Evolutionary conservation across 768 basidiomycete genomes (phyloP), one percentile per base, ranked within the genome.

Genomic region (Lactifluus piperatus): DNA sequence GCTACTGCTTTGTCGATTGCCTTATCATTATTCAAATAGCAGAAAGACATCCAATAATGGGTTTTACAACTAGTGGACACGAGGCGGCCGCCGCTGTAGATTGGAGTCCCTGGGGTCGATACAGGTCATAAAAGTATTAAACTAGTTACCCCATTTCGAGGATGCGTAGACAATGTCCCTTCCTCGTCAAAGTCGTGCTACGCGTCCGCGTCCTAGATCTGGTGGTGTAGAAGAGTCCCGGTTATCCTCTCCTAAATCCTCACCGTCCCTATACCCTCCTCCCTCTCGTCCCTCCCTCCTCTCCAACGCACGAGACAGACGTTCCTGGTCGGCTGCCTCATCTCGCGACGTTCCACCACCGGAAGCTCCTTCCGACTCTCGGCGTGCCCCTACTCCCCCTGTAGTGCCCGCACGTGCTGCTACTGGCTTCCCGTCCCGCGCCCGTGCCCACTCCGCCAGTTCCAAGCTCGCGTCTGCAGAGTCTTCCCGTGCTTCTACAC

Each of bases 311-410:
- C 60, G 41, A 27, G 50, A 57, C 16, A 53, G 65, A 52, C 48
- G 51, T 4, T 65, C 61, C 27, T 60, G 59, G 62, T 57, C 57
- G 24, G 57, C 67, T 10, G 41, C 43, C 49, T 59, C 68, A 9
- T 52, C 68, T 46, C 13, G n/a, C 14, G 72, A 72, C 16, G 65
- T 65, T 54, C 3, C 43, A 16, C 43, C 43, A 20, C 26, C 8
- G 16, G 51, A 52, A 2, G 2, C 2, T 11, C 54, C 57, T 34
- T 69, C 68, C 10, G 73, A 71, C 57, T 70, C 74, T 0, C 71
- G 72, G 39, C 67, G 62, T 39, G 69, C 69, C 27, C 22, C 57
- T 2, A 58, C 71, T n/a, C 24, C 68, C 0, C 61, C 68, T 9
- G 20, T 66, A 2, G 57, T 64, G 16, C 62, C 68, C 9, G 20